Conservation (phyloP, 257 asterid species). For the Scutellaria baicalensis region DNA sequence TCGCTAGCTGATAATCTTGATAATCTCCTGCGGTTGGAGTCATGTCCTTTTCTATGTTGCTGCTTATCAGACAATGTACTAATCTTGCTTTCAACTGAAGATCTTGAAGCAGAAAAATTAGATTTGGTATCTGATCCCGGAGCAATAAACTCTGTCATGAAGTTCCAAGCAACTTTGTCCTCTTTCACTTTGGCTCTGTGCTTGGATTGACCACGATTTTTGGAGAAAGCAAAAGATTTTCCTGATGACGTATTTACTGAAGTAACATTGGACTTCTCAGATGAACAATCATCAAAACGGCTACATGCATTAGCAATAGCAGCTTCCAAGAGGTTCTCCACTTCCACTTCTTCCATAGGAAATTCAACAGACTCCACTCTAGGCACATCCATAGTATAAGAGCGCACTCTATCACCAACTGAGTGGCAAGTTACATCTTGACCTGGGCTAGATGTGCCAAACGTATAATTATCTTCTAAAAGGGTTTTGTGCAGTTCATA, state of each 20-base stretch:
- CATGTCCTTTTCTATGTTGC: slow-evolving; percentile 29
- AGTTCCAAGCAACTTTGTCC: too few relatives aligned
- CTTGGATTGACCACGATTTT: slow-evolving; percentile 19
- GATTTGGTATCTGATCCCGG: slow-evolving; percentile 15
- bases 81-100: slow-evolving; percentile 44
- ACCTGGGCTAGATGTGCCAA: slow-evolving; percentile 19
- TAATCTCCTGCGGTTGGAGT: slow-evolving; percentile 23
- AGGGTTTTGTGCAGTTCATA: slow-evolving; percentile 44
- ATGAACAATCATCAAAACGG: slow-evolving; percentile 30
- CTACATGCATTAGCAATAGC: slow-evolving; percentile 27
- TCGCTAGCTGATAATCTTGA: slow-evolving; percentile 31
- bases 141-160: background rate
- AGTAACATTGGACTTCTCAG: slow-evolving; percentile 24
- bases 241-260: slow-evolving; percentile 21
- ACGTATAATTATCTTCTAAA: slow-evolving; percentile 10
- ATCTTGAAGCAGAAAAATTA: slow-evolving; percentile 24
- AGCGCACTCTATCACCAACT: slow-evolving; percentile 15
- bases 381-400: slow-evolving; percentile 14
- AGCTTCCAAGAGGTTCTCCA: slow-evolving; percentile 36
- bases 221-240: slow-evolving; percentile 23
- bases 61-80: slow-evolving; percentile 27
- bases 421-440: slow-evolving; percentile 20
- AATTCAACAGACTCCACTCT: slow-evolving; percentile 27
- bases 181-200: slow-evolving; percentile 24
- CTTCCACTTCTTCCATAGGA: slow-evolving; percentile 26